Conservation (phyloP, 495 filamentous ascomycete genomes). For the Lasiosphaeria hispida region DNA sequence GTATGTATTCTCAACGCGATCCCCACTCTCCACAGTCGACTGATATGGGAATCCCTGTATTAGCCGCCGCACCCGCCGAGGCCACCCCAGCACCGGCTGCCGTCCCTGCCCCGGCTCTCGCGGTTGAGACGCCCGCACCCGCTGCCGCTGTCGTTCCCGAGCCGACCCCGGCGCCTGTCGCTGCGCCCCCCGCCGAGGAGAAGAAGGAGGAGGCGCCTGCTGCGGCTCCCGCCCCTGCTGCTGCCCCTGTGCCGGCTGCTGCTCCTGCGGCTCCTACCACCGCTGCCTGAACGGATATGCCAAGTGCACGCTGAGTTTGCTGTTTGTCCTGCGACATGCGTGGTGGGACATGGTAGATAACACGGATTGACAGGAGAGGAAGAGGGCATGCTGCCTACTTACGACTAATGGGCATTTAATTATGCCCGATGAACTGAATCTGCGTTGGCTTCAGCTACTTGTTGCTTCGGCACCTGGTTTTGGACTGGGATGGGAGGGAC, state of each 20-base stretch:
- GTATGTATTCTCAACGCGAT: no score
- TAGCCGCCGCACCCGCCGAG: slow-evolving; percentile 1
- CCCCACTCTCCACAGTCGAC: background rate
- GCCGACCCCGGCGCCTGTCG: slow-evolving; percentile 8
- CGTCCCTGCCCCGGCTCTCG: slow-evolving; percentile 11
- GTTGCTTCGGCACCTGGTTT: no score
- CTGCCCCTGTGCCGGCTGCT: slow-evolving; percentile 10
- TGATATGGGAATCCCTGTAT: background rate
- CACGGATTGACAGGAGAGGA: no score
- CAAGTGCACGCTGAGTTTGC: no score
- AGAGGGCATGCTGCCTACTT: no score
- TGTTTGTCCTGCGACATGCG: no score
- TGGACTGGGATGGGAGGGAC: no score
- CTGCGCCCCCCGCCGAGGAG: slow-evolving; percentile 14
- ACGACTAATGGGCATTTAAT: no score
- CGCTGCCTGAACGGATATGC: background rate
- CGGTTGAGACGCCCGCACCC: slow-evolving; percentile 3
- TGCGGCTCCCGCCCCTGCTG: slow-evolving; percentile 14
- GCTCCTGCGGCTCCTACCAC: slow-evolving; percentile 15
- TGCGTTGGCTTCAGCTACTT: no score
- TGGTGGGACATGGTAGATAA: no score
- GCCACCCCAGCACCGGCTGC: background rate
- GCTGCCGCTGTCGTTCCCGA: slow-evolving; percentile 6
- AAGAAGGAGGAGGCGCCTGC: slow-evolving; percentile 22
- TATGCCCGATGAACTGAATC: no score